Evolutionary conservation across 2,329 filamentous ascomycete genomes (phyloP).

Genomic region (Aureobasidium melanogenum): DNA sequence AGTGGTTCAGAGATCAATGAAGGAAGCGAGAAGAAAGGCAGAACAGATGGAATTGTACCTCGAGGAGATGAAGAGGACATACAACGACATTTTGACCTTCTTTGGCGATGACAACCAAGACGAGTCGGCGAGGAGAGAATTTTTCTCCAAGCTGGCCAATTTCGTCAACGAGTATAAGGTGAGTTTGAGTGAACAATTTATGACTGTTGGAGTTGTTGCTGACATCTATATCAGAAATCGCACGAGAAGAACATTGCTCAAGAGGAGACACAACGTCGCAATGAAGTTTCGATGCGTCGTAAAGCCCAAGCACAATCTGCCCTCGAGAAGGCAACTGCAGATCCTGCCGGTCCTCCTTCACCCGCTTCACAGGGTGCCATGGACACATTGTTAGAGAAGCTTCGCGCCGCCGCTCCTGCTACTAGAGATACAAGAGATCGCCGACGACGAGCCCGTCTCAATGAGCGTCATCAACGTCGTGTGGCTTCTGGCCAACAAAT

Average conservation of each 20-base stretch:
- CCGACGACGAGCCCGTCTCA: conserved; percentile 74
- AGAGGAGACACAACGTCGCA: conserved; percentile 75
- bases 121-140: conserved; percentile 86
- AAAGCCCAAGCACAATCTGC: conserved; percentile 62
- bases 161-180: conserved; percentile 91
- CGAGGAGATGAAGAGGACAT: conserved; percentile 83
- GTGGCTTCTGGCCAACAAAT: conserved; percentile 83
- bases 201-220: neutral
- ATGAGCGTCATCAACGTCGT: conserved; percentile 83
- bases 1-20: conserved; percentile 88
- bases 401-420: conserved; percentile 86
- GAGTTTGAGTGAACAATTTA: conserved; percentile 22
- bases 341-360: conserved; percentile 31
- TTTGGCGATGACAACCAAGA: conserved; percentile 91
- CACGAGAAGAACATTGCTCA: conserved; percentile 79
- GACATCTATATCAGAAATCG: conserved; percentile 53
- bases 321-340: conserved; percentile 33
- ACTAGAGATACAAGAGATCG: conserved; percentile 82
- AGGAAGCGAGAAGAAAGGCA: conserved; percentile 89
- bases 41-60: conserved; percentile 92
- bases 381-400: conserved; percentile 90
- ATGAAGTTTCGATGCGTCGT: conserved; percentile 86
- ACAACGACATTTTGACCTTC: conserved; percentile 92
- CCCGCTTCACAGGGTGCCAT: conserved; percentile 76
- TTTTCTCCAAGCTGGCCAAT: conserved; percentile 84